Base-by-base conservation (phyloP, 768 basidiomycete species). In the Suillus subalutaceus region DNA sequence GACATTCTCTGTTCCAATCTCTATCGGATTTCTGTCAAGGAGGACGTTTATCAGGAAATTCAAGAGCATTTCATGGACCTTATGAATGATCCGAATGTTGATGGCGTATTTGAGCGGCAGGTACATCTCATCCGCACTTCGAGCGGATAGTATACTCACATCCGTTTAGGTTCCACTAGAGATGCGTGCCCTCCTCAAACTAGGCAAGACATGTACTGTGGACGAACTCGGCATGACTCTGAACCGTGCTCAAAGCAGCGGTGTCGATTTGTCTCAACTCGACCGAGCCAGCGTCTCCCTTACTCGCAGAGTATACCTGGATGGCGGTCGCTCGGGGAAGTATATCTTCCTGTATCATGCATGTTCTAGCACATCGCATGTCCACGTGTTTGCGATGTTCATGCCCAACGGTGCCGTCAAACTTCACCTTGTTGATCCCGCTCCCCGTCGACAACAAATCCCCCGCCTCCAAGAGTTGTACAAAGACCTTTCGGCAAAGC, bases 61-160 rank as follows among this genome's bases (percentile, higher is more conserved):
- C 90, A 94, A 70, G 91, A 94, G 64, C 94, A 97, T 74, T 98
- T 99, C 73, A 90, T 94, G 20, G 90, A 96, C 74, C 82, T 99
- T 60, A 93, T 88, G 66, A 97, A 97, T 73, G 93, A 96, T 72
- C 93, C 96, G 0, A 94, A 93, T 72, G 94, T 98, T 10, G 95
- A 98, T 71, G 95, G 94, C 1, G 92, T 97, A 4, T 99, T 90
- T 72, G 97, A 99, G 79, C 83, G 90, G 23, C 96, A 99, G 85
- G 94, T 95, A 69, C 52, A 82, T 69, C 3, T 59, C 59, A 20
- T 32, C 2, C 37, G 62, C 16, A 18, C 12, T 23, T 53, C 7
- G 7, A 40, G 41, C 16, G 30, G 64, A 32, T 43, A 32, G 46
- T 37, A 64, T 32, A 64, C 48, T 55, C 38, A 63, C 41, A 43